Conservation (phyloP, 2,329 filamentous ascomycete genomes). For the Aspergillus sp. region DNA sequence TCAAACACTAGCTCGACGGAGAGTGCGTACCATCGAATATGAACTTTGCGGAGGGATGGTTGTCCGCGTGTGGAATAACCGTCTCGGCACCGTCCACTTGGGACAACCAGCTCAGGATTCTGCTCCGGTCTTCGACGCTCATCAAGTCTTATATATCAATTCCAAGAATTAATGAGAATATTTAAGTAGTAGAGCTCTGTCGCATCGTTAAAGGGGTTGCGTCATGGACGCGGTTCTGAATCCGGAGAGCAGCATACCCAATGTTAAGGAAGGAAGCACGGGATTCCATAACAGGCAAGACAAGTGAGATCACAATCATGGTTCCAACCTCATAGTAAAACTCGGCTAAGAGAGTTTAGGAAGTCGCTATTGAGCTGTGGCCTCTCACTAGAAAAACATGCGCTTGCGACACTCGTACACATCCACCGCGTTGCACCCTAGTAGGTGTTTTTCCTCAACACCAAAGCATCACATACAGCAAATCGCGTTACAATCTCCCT, state of each 20-base stretch:
- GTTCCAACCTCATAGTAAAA: neutral
- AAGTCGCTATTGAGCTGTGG: neutral
- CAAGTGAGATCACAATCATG: neutral
- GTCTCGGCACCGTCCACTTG: constrained; percentile 4
- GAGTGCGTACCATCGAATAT: constrained; percentile 2
- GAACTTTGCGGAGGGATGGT: neutral
- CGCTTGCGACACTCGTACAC: neutral
- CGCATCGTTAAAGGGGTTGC: neutral
- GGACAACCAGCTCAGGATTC: constrained; percentile 12
- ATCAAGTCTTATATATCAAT: neutral
- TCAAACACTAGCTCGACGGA: too few species aligned
- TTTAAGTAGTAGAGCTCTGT: neutral
- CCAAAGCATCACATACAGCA: neutral
- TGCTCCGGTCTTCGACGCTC: neutral
- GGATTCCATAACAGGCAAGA: neutral
- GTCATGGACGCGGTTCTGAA: neutral
- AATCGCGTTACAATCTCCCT: too few species aligned
- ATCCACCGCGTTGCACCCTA: neutral
- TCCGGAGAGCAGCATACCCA: neutral
- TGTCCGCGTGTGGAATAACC: neutral
- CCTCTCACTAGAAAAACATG: neutral
- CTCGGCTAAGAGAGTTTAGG: neutral
- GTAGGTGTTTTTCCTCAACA: neutral
- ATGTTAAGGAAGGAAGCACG: constrained; percentile 1
- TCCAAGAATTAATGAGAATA: neutral